These are phyloP conservation scores for Pythium coloratum DNA, from an alignment of 352 stramenopile species.

Conservation along the genomic window DNA sequence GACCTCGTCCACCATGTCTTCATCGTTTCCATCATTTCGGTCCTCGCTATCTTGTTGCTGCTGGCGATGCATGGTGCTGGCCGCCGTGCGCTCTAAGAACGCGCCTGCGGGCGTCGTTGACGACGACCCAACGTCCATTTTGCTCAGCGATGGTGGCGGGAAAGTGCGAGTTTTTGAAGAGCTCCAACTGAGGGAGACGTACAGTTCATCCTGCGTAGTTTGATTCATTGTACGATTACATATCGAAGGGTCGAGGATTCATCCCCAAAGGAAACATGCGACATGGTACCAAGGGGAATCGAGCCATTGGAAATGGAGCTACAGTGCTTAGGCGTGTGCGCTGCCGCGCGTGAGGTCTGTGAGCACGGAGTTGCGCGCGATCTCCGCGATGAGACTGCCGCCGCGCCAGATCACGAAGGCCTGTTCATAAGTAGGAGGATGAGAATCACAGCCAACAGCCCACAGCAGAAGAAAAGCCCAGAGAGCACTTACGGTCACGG, in stretches of 20 bases:
- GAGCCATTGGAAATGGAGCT: not conserved
- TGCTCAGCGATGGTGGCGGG: not conserved
- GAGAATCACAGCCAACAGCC: not conserved
- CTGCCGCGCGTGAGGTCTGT: slow-evolving; percentile 38
- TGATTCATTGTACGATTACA: not conserved
- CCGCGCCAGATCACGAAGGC: slow-evolving; percentile 51
- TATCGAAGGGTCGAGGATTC: not conserved
- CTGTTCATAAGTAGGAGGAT: slow-evolving; percentile 25
- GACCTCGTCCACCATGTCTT: slow-evolving; percentile 18
- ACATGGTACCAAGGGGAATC: not conserved
- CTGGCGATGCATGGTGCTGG: slow-evolving; percentile 7
- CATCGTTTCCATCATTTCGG: slow-evolving; percentile 2
- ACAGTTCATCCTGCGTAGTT: slow-evolving; percentile 6
- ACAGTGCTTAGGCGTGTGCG: slow-evolving; percentile 23
- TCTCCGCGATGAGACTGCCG: slow-evolving; percentile 65
- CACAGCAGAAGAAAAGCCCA: not conserved
- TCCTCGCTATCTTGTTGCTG: slow-evolving; percentile 22
- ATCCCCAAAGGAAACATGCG: slow-evolving; percentile 9
- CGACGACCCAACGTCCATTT: slow-evolving; percentile 21
- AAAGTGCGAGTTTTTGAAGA: slow-evolving; percentile 14
- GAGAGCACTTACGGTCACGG: slow-evolving; percentile 49
- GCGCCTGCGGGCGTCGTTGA: slow-evolving; percentile 7
- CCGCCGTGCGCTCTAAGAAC: not conserved
- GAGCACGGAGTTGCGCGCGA: slow-evolving; percentile 72
- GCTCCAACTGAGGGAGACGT: not conserved